Percentiles rank a stretch among this genome's conserved stretches.
Conservation (phyloP, 2,329 filamentous ascomycete genomes). For the Nectriaceae sp. region DNA sequence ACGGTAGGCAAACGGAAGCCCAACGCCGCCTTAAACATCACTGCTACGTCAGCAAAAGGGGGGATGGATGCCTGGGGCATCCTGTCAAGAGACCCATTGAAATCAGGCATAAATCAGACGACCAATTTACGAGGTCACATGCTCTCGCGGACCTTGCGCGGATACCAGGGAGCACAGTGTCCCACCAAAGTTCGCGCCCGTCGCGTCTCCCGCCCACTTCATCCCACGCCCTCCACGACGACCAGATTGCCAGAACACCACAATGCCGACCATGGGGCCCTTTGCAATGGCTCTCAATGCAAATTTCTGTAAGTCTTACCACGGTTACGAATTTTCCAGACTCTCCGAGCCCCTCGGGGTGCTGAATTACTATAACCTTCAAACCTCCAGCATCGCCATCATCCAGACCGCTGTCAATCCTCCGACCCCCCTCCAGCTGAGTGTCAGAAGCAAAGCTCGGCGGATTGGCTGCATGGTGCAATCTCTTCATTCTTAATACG, state of each 20-base stretch:
- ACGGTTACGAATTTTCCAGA: conserved; percentile 22
- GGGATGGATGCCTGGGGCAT: conserved; percentile 1
- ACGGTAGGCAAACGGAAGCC: conserved; percentile 13
- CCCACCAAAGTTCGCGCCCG: conserved; percentile 42
- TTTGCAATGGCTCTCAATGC: conserved; percentile 10
- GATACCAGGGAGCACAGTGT: conserved; percentile 31
- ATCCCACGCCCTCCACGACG: conserved; percentile 40
- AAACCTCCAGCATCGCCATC: conserved; percentile 8
- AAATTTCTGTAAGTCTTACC: background rate
- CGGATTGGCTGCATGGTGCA: conserved; percentile 28
- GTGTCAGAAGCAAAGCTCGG: conserved; percentile 27
- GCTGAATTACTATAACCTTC: conserved; percentile 15
- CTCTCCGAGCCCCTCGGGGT: conserved; percentile 17
- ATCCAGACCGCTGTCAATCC: conserved; percentile 9
- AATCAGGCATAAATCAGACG: too few species aligned
- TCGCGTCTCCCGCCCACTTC: conserved; percentile 47
- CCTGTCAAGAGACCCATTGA: background rate
- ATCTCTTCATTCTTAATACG: conserved; percentile 29
- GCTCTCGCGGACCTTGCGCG: conserved; percentile 46
- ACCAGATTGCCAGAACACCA: conserved; percentile 7
- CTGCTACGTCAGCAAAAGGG: conserved; percentile 22
- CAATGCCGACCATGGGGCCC: conserved; percentile 31
- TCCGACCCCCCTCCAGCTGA: conserved; percentile 25
- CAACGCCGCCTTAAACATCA: conserved; percentile 1
- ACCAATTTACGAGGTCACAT: conserved; percentile 39